Base-by-base conservation (phyloP, 371 early-diverging fungal species). In the Mucor ambiguus region DNA sequence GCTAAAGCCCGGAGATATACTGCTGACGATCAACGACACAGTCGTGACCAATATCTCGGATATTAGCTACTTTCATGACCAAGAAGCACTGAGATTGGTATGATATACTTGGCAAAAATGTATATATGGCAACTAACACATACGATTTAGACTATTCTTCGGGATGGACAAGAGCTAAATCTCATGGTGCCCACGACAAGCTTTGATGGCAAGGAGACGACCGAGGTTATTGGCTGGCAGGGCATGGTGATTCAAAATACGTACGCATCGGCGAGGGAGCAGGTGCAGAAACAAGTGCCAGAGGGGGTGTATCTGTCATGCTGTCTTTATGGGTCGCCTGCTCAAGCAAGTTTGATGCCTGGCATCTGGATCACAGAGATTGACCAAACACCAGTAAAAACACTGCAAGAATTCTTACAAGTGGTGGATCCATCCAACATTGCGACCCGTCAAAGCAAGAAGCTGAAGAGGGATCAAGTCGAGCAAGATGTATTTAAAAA, bases 231-330 rank as follows among this genome's bases (percentile, higher is more conserved):
- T 24, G 81, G 90, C 14, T 96, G 97, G 96, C 90, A 90, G 12
- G 96, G 97, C 3, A 92, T 95, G 8, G 66, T 93, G 9, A 74
- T 95, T 18, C 93, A 93, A 71, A 71, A 76, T 49, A 90, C 96
- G 0, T 91, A 94, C 73, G 71, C 83, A 16, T 93, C 95, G 0
- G 95, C 93, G 1, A 81, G 86, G 38, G 93, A 93, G 67, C 96
- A 96, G 71, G 82, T 89, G 28, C 71, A 62, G 35, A 83, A 86
- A 8, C 66, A 75, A 4, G 74, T 92, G 14, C 95, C 95, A 0
- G 75, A 84, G 1, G 81, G 84, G 5, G 89, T 95, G 11, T 96
- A 95, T 76, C 87, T 95, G 2, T 82, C 90, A 49, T 83, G 79
- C 73, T 80, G 86, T 32, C 76, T 85, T 20, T 79, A 83, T 61